phyloP scores from a whole-genome alignment of 257 asterid genomes.

The Fraxinus quadrangulata region DNA sequence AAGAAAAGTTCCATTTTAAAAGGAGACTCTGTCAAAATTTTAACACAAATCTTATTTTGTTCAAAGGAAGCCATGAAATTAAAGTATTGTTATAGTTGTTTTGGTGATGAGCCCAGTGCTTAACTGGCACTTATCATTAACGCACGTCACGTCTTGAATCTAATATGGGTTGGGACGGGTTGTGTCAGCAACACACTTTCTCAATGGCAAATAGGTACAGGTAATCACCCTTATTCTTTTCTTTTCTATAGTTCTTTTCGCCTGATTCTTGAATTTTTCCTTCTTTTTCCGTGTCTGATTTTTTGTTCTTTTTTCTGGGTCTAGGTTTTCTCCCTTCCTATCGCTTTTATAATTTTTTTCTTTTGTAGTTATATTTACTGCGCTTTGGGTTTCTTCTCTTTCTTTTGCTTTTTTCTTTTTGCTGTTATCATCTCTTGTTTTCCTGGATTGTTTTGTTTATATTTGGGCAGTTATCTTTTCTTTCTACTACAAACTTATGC shows the following conservation, averaged over 20 bases:
- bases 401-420: neutral
- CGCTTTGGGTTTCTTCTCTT: neutral
- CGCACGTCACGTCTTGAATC: no score
- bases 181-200: no score
- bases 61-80: no score
- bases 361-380: neutral
- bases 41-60: no score
- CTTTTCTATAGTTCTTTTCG: neutral
- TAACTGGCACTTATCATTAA: no score
- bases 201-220: neutral
- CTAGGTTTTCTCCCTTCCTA: neutral
- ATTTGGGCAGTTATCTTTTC: neutral
- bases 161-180: no score
- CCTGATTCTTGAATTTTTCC: neutral
- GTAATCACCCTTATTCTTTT: neutral
- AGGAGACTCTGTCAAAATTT: no score
- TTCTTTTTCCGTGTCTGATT: neutral
- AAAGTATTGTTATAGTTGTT: no score
- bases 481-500: neutral
- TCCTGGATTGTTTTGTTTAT: neutral
- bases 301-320: neutral
- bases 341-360: neutral
- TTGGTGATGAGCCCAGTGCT: no score
- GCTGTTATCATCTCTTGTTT: neutral
- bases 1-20: no score